Conservation (phyloP, 106 monocot species). For the Posidonia australis region DNA sequence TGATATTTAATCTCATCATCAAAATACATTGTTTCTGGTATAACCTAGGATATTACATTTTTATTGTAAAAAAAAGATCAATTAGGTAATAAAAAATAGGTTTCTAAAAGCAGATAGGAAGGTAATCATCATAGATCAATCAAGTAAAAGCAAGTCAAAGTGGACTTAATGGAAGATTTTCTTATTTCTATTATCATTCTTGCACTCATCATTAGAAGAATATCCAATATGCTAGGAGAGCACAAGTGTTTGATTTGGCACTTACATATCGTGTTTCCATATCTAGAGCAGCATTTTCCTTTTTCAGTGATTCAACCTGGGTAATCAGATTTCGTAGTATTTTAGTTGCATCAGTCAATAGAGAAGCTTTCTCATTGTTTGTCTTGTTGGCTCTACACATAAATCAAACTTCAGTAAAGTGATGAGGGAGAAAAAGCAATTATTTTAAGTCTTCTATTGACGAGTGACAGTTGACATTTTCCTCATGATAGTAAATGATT, state of each 20-base stretch:
- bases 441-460: neutral
- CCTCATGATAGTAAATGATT: neutral
- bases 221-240: neutral
- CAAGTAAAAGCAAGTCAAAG: too few species aligned
- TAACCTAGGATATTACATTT: too few species aligned
- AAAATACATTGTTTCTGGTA: too few species aligned
- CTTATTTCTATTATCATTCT: neutral
- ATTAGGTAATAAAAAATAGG: neutral
- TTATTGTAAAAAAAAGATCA: too few species aligned
- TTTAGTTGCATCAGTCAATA: conserved; percentile 55
- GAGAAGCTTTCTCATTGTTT: conserved; percentile 84
- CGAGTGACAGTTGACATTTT: neutral
- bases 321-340: conserved; percentile 53
- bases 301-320: conserved; percentile 60
- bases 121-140: too few species aligned
- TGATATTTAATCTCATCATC: too few species aligned
- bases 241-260: neutral
- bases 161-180: too few species aligned
- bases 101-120: neutral
- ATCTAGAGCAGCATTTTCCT: conserved; percentile 49
- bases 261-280: conserved; percentile 81
- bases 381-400: conserved; percentile 51
- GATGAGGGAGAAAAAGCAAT: neutral
- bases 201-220: neutral
- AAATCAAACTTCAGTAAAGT: neutral